Evolutionary conservation across 805 yeast genomes (phyloP).

Genomic region (Candida vaughaniae): DNA sequence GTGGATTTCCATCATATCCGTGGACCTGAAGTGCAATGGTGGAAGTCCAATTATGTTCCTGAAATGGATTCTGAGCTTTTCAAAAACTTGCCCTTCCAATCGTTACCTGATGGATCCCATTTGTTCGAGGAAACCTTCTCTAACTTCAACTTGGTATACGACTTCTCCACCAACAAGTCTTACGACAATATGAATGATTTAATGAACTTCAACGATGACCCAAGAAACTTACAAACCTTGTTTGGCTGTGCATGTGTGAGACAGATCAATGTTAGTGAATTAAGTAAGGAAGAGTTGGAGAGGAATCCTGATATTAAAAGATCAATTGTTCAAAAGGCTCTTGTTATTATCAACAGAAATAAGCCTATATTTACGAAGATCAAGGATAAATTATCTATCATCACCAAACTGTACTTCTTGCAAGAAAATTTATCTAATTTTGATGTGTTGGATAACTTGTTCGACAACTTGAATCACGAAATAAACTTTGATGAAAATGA

Average conservation of each 20-base stretch:
- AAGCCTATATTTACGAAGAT: slow-evolving; percentile 88
- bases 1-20: slow-evolving; percentile 89
- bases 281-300: slow-evolving; percentile 44
- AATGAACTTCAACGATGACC: slow-evolving; percentile 36
- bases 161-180: slow-evolving; percentile 47
- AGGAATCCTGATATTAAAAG: slow-evolving; percentile 69
- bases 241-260: slow-evolving; percentile 94
- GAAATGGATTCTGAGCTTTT: slow-evolving; percentile 49
- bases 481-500: slow-evolving; percentile 30
- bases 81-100: slow-evolving; percentile 91
- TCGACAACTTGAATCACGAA: slow-evolving; percentile 56
- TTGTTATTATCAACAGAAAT: slow-evolving; percentile 74
- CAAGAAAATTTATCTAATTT: slow-evolving; percentile 78
- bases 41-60: slow-evolving; percentile 53
- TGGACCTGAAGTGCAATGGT: slow-evolving; percentile 95
- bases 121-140: slow-evolving; percentile 91
- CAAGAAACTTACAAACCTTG: slow-evolving; percentile 55
- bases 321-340: slow-evolving; percentile 86
- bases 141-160: slow-evolving; percentile 79
- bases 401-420: slow-evolving; percentile 80
- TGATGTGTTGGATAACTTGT: slow-evolving; percentile 64
- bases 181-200: slow-evolving; percentile 44
- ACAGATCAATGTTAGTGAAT: slow-evolving; percentile 65
- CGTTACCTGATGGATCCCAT: slow-evolving; percentile 95
- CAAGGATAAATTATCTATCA: slow-evolving; percentile 85